These are phyloP conservation scores for Aureobasidium lini DNA, from an alignment of 2,329 filamentous ascomycete genomes.

Conservation along the genomic window DNA sequence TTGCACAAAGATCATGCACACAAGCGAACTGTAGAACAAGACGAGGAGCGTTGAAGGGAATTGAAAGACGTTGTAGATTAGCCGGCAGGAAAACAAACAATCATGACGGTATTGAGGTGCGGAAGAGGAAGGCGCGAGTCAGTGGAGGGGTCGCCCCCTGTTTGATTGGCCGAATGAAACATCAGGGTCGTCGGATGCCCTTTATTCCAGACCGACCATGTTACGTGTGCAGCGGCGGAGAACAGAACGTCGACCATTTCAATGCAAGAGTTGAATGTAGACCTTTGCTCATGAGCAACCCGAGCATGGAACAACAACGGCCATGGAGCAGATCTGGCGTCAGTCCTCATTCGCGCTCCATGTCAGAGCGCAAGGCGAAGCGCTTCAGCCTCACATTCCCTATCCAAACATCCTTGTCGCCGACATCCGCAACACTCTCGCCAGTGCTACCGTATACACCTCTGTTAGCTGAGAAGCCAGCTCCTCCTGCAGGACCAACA, in stretches of 20 bases:
- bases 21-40: not conserved
- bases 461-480: slow-evolving; percentile 32
- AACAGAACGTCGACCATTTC: not conserved
- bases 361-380: slow-evolving; percentile 24
- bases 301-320: not conserved
- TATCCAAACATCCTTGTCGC: slow-evolving; percentile 31
- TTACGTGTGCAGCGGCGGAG: not conserved
- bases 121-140: not conserved
- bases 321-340: not conserved
- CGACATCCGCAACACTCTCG: slow-evolving; percentile 28
- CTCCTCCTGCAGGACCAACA: slow-evolving; percentile 37
- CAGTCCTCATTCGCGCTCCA: slow-evolving; percentile 1
- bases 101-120: not conserved
- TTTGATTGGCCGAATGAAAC: not conserved
- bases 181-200: not conserved
- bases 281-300: slow-evolving; percentile 1
- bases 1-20: not conserved
- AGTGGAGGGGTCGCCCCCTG: not conserved
- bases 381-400: slow-evolving; percentile 44
- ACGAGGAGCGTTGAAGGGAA: not conserved
- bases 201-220: not conserved
- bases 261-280: not conserved
- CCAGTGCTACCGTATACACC: slow-evolving; percentile 22
- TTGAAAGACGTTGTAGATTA: not conserved
- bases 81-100: not conserved